Evolutionary conservation across 208 protist genomes (phyloP), one percentile per base, ranked within the genome.

Genomic region (Naegleria gruberi): DNA sequence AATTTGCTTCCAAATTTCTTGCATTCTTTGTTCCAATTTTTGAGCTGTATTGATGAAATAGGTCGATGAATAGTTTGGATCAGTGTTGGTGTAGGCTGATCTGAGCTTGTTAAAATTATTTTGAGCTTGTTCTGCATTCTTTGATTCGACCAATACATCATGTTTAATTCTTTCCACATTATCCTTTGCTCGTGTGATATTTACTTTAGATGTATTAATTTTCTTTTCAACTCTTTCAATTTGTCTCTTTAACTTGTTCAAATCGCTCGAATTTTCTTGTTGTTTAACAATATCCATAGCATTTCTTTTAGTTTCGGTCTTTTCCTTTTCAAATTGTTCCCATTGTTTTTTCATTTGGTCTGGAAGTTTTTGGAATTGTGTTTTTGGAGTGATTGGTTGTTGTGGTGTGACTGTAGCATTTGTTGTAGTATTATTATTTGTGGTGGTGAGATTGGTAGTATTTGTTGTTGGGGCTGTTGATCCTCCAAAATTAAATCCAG

Each of bases 51-150:
- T 77, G 6, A 77, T 37, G 34, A 77, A 77, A 26, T 77, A 77
- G 10, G 17, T 30, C 8, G 65, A 77, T 37, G 65, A 37, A 77
- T 77, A 77, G 34, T 77, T 77, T 77, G 30, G 30, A 77, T 77
- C 65, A 37, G n/a, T 37, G 34, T 77, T 77, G 34, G 2, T 37
- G 34, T 77, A 77, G 12, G 65, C 8, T 37, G 65, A 19, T 37
- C 17, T 77, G 1, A 77, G 17, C 30, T 77, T 77, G 65, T 77
- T 77, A 77, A 77, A 77, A 77, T 77, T 77, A n/a, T 77, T 77
- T 77, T 77, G 65, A 37, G 65, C 65, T 77, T 77, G 65, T 77
- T 77, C 65, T 37, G 30, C 65, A 77, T 77, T 77, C 65, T 77
- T 77, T 77, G 65, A 37, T 77, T 77, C 65, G 26, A 37, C 3